Conservation (phyloP, 2,329 filamentous ascomycete species). For the Didymella segeticola region DNA sequence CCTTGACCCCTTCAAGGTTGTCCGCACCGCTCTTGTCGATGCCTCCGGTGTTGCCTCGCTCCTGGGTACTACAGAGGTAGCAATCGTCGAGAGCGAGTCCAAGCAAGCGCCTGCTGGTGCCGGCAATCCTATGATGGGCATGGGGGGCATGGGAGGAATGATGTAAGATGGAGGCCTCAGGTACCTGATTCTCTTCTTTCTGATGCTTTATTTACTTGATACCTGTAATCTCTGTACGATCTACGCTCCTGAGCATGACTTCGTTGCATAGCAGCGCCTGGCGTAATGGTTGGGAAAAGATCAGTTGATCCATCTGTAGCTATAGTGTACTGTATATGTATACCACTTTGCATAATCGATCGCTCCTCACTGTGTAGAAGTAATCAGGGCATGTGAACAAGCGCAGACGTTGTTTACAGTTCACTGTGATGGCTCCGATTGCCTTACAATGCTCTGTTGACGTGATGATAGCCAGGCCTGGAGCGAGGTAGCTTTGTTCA, state of each 20-base stretch:
- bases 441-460: not conserved
- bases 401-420: no score
- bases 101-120: conserved; percentile 65
- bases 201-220: conserved; percentile 18
- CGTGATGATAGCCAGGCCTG: not conserved
- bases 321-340: conserved; percentile 1
- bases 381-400: no score
- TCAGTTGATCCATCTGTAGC: not conserved
- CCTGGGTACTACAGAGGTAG: conserved; percentile 96
- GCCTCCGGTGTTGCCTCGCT: conserved; percentile 96
- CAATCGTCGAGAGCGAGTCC: conserved; percentile 90
- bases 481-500: not conserved
- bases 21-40: conserved; percentile 93
- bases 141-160: conserved; percentile 67
- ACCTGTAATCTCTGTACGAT: not conserved
- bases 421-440: no score
- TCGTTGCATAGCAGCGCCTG: not conserved
- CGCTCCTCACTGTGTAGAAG: no score
- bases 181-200: conserved; percentile 43
- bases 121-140: conserved; percentile 6
- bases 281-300: not conserved
- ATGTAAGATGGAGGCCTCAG: not conserved
- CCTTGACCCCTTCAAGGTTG: conserved; percentile 98
- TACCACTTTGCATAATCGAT: conserved; percentile 29
- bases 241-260: conserved; percentile 1